These are phyloP conservation scores for Prunus yedoensis DNA, from an alignment of 331 rosid genomes.

Conservation along the genomic window DNA sequence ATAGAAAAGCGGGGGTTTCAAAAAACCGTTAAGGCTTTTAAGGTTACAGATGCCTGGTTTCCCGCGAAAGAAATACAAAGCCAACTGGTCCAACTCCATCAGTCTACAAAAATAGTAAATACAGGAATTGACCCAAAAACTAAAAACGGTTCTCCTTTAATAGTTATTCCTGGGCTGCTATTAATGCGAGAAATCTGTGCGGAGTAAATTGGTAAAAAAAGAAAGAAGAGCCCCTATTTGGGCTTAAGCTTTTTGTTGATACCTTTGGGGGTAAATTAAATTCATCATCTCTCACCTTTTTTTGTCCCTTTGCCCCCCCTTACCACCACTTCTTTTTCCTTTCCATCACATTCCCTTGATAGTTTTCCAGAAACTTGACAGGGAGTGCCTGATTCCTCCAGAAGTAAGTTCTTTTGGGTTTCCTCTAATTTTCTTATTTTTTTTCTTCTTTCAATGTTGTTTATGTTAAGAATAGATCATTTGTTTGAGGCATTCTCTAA, in stretches of 20 bases:
- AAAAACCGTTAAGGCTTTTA: constrained; percentile 8
- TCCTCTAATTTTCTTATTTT: background rate
- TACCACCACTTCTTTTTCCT: constrained; percentile 11
- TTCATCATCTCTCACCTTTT: constrained; percentile 14
- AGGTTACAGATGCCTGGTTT: constrained; percentile 4
- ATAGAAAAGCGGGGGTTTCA: constrained; percentile 3
- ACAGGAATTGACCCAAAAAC: constrained; percentile 23
- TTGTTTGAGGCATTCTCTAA: background rate
- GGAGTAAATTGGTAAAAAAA: constrained; percentile 14
- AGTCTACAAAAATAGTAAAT: constrained; percentile 43
- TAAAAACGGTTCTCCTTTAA: constrained; percentile 10
- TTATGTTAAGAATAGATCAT: background rate
- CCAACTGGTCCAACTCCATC: background rate
- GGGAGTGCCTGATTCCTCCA: constrained; percentile 48
- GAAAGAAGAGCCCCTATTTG: background rate
- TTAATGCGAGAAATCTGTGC: constrained; percentile 37
- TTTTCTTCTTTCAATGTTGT: background rate
- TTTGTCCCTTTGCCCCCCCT: constrained; percentile 3
- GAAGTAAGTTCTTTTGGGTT: constrained; percentile 14
- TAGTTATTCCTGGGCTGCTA: constrained; percentile 28
- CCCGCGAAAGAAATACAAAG: constrained; percentile 14
- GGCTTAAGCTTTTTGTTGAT: background rate
- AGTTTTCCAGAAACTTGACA: constrained; percentile 43
- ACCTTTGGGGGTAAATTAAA: constrained; percentile 18
- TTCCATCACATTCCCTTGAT: constrained; percentile 48